A percentile compares a stretch with the other conserved stretches of the same genome.
phyloP scores from a whole-genome alignment of 1,284 basidiomycete species.

The Malassezia cuniculi region DNA sequence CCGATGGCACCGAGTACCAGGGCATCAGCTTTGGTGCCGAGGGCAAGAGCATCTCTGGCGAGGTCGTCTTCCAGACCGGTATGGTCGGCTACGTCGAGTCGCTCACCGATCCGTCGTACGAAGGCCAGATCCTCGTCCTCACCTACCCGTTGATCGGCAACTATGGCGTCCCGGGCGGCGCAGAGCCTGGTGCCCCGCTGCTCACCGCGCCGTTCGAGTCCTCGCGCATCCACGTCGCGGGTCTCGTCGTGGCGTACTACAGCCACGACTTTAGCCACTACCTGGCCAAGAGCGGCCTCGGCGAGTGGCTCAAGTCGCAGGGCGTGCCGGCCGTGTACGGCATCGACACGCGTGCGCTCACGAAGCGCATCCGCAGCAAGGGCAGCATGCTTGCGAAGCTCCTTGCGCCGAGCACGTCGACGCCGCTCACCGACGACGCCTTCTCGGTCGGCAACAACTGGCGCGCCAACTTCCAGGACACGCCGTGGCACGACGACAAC shows the following conservation, averaged over 20 bases:
- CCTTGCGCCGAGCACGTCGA: constrained; percentile 29
- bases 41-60: constrained; percentile 79
- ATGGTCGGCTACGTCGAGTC: constrained; percentile 99
- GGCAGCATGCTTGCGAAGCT: constrained; percentile 64
- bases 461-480: constrained; percentile 66
- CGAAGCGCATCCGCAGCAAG: constrained; percentile 87
- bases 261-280: constrained; percentile 83
- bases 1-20: constrained; percentile 73
- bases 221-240: constrained; percentile 80
- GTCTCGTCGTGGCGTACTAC: constrained; percentile 84
- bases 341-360: constrained; percentile 89
- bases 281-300: constrained; percentile 75
- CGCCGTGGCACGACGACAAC: constrained; percentile 82
- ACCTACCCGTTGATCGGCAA: constrained; percentile 96
- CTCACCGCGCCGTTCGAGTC: constrained; percentile 63
- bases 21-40: constrained; percentile 89
- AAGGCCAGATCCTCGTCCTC: constrained; percentile 91
- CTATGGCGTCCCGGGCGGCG: constrained; percentile 97
- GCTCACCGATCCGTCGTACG: constrained; percentile 94
- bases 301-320: constrained; percentile 88
- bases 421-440: constrained; percentile 22
- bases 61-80: constrained; percentile 99
- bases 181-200: constrained; percentile 50
- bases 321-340: constrained; percentile 89
- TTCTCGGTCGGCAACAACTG: constrained; percentile 50